Base-by-base conservation (phyloP, 2,329 filamentous ascomycete species). In the Ustulina deusta region DNA sequence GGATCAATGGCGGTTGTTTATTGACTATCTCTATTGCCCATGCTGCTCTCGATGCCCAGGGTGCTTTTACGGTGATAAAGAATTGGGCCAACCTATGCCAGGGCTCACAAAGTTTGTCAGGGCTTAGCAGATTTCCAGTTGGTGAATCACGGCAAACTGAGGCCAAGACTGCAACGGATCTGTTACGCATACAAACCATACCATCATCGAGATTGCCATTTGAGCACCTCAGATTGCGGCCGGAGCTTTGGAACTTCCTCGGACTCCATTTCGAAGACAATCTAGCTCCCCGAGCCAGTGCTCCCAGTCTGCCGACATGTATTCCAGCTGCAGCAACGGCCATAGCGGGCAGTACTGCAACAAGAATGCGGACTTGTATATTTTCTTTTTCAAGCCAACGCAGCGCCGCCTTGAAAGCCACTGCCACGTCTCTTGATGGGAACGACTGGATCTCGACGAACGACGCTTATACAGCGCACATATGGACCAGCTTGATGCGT, bases 221-320 rank as follows among this genome's bases (percentile, higher is more conserved):
- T 13, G 49, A 52, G 2, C 5, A 20, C n/a, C 49, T 52, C 7
- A 52, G 34, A 34, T n/a, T 3, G 29, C 49, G 49, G 1, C 49
- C 49, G 6, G 49, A 52, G n/a, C 49, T 52, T 52, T 52, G 49
- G 49, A 52, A 29, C 7, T 11, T 52, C 15, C 49, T 52, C n/a
- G 49, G 27, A 34, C 49, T 52, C 6, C 27, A 52, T 52, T n/a
- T 6, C 11, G 29, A 52, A 20, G 27, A 32, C 27, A 52, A 52
- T 34, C 13, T 52, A 15, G n/a, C n/a, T 9, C 49, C 29, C 6
- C 27, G 15, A 32, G 4, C 17, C 1, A 34, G n/a, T 22, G 15
- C 42, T 46, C 4, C 2, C 7, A 52, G 49, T 36, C 27, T 34
- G 27, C 49, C 49, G 1, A 20, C 27, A 6, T 32, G 27, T 3